A percentile compares a stretch with the other conserved stretches of the same genome.
Evolutionary conservation across 257 asterid species (phyloP).

Genomic region (Sherardia arvensis): DNA sequence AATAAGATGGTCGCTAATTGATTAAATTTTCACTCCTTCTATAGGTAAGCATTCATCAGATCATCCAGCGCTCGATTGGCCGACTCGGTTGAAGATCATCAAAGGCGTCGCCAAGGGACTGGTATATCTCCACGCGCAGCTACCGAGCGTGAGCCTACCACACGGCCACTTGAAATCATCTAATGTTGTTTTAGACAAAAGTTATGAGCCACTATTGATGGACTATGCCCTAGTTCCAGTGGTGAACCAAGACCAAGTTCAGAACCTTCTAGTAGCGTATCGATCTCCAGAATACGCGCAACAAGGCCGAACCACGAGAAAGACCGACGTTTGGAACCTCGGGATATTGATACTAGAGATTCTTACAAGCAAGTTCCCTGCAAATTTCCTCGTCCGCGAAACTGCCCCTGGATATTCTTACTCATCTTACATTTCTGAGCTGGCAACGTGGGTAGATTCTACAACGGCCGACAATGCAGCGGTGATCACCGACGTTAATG

Average conservation of each 20-base stretch:
- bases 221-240: conserved; percentile 74
- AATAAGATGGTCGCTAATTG: neutral
- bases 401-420: conserved; percentile 12
- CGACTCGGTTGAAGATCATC: conserved; percentile 52
- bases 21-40: neutral
- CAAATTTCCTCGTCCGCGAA: conserved; percentile 43
- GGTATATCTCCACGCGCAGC: conserved; percentile 56
- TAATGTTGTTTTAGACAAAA: conserved; percentile 53
- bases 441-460: conserved; percentile 48
- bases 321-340: conserved; percentile 83
- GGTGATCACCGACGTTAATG: neutral
- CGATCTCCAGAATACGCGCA: conserved; percentile 67
- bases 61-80: conserved; percentile 51
- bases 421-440: conserved; percentile 8
- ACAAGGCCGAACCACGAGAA: conserved; percentile 36
- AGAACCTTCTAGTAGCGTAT: conserved; percentile 54
- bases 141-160: conserved; percentile 46
- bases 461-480: neutral
- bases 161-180: conserved; percentile 87
- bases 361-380: conserved; percentile 57
- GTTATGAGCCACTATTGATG: conserved; percentile 54
- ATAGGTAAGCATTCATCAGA: conserved; percentile 49
- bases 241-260: conserved; percentile 56
- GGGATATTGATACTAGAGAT: conserved; percentile 72
- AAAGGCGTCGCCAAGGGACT: conserved; percentile 75